These are phyloP conservation scores for Chamaecrista fasciculata DNA, from an alignment of 306 rosid genomes.

Conservation along the genomic window DNA sequence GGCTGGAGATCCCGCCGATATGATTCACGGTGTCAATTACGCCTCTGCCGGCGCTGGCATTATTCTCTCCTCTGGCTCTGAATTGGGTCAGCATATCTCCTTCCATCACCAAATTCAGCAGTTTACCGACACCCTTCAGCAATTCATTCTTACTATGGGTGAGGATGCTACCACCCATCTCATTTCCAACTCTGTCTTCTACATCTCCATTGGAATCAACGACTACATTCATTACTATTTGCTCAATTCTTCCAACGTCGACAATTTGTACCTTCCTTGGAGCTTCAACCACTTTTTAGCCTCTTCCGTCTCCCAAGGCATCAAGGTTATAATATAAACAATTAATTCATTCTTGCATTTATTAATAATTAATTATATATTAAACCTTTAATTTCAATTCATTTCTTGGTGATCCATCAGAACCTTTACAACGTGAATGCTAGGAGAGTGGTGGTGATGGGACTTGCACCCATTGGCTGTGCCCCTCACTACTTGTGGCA, in stretches of 20 bases:
- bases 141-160: constrained; percentile 63
- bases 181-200: constrained; percentile 58
- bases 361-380: too few relatives aligned
- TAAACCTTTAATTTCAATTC: too few relatives aligned
- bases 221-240: constrained; percentile 89
- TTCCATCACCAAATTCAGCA: constrained; percentile 82
- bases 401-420: constrained; percentile 34
- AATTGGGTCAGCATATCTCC: constrained; percentile 89
- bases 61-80: constrained; percentile 80
- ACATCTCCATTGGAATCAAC: constrained; percentile 83
- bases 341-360: too few relatives aligned
- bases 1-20: constrained; percentile 50
- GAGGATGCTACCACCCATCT: constrained; percentile 54
- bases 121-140: constrained; percentile 69
- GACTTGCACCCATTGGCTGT: constrained; percentile 92
- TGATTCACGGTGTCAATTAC: constrained; percentile 76
- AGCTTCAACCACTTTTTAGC: constrained; percentile 77
- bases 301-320: constrained; percentile 51
- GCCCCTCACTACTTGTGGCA: constrained; percentile 79
- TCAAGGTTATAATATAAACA: too few relatives aligned
- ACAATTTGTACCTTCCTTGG: constrained; percentile 71
- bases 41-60: constrained; percentile 96
- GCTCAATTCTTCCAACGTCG: constrained; percentile 63
- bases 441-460: constrained; percentile 71
- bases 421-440: constrained; percentile 69